Evolutionary conservation across 1,139 yeast genomes (phyloP).

Genomic region (Magnusiomyces suaveolens): DNA sequence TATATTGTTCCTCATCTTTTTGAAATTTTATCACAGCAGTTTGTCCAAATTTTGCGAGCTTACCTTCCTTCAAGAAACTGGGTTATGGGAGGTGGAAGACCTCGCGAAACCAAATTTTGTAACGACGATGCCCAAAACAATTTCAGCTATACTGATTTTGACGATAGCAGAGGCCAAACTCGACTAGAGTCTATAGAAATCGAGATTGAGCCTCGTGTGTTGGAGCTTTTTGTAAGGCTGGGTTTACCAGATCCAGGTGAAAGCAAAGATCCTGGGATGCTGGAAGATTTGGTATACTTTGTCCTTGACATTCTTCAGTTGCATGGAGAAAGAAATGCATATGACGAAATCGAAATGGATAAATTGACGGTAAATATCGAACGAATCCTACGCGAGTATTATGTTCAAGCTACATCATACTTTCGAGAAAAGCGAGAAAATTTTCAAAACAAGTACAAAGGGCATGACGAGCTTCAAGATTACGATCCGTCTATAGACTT

Average conservation of each 20-base stretch:
- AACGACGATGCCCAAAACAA: constrained; percentile 1
- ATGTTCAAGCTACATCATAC: constrained; percentile 13
- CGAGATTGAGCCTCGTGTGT: constrained; percentile 42
- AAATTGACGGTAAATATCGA: constrained; percentile 41
- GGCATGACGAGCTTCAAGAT: not conserved
- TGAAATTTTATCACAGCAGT: constrained; percentile 33
- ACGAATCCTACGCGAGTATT: constrained; percentile 35
- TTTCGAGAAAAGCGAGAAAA: constrained; percentile 11
- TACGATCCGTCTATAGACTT: constrained; percentile 11
- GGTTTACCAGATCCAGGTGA: constrained; percentile 32
- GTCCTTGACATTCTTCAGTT: constrained; percentile 50
- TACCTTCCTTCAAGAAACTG: constrained; percentile 30
- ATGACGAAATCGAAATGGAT: constrained; percentile 55
- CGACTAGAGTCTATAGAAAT: constrained; percentile 21
- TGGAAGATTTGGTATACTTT: constrained; percentile 59
- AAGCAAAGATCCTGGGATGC: constrained; percentile 32
- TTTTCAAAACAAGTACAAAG: not conserved
- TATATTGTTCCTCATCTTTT: constrained; percentile 28
- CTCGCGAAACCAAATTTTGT: constrained; percentile 4
- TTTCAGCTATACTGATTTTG: not conserved
- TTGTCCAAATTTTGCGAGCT: constrained; percentile 31
- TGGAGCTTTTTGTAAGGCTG: constrained; percentile 45
- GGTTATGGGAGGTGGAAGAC: constrained; percentile 10
- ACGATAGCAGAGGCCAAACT: not conserved
- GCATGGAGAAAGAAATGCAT: constrained; percentile 57